Evolutionary conservation across 805 yeast genomes (phyloP).

Genomic region (Scheffersomyces amazonensis): DNA sequence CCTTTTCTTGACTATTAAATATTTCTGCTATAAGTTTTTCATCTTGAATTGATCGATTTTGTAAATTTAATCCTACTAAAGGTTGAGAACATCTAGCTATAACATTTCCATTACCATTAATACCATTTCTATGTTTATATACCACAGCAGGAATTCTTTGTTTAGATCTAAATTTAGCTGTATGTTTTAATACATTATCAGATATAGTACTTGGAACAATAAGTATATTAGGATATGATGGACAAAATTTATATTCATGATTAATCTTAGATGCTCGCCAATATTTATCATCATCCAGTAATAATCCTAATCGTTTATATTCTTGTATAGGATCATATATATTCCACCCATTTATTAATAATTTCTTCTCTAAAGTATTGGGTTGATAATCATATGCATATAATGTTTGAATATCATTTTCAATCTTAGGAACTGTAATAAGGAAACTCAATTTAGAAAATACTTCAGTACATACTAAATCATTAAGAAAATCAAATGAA

Average conservation of each 20-base stretch:
- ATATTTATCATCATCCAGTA: conserved; percentile 17
- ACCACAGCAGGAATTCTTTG: conserved; percentile 78
- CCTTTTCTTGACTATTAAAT: conserved; percentile 54
- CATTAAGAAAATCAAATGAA: conserved; percentile 68
- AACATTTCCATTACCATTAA: conserved; percentile 62
- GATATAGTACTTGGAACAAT: conserved; percentile 77
- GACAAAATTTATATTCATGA: conserved; percentile 59
- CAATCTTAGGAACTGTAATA: conserved; percentile 53
- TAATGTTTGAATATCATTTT: conserved; percentile 40
- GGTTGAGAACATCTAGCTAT: conserved; percentile 94
- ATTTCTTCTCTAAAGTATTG: conserved; percentile 59
- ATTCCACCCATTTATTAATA: conserved; percentile 61
- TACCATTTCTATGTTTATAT: conserved; percentile 57
- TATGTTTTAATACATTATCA: conserved; percentile 79
- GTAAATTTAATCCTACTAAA: conserved; percentile 76
- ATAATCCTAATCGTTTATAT: conserved; percentile 71
- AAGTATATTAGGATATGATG: conserved; percentile 68
- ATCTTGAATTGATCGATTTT: conserved; percentile 86
- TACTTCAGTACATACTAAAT: conserved; percentile 62
- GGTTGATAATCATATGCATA: conserved; percentile 86
- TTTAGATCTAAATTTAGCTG: conserved; percentile 83
- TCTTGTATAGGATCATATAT: conserved; percentile 62
- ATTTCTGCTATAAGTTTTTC: conserved; percentile 77
- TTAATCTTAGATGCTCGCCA: conserved; percentile 80
- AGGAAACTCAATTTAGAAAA: conserved; percentile 68